Evolutionary conservation across 345 rosid species (phyloP), one percentile per base, ranked within the genome.

Genomic region (Eucalyptus tenuipes): DNA sequence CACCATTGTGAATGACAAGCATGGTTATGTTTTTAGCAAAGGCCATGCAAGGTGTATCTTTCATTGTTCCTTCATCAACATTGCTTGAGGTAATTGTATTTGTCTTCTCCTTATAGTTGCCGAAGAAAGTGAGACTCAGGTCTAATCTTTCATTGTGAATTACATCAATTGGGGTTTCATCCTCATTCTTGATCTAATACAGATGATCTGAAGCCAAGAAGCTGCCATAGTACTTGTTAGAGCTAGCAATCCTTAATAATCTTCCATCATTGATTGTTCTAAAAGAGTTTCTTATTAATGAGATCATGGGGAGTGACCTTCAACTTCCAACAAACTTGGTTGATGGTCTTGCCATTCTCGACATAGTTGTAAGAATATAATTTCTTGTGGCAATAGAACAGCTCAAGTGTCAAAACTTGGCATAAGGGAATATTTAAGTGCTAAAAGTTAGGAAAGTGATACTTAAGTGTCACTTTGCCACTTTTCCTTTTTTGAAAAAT

Each of bases 21-120:
- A 20, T 52, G 57, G 25, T 10, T 20, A 52, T 52, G 57, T 52
- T 52, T 50, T 37, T 31, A 42, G 68, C 40, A 53, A 61, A 42
- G 44, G 49, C 49, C 87, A 86, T 53, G 53, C 92, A 88, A 29
- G 88, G 89, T 37, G 90, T 49, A 55, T 86, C 92, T 87, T 86
- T n/a, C 71, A 61, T 80, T 66, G 86, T 89, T 37, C 80, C 90
- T 88, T 91, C 92, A 89, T 91, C 31, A 91, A 68, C 87, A 89
- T 92, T 80, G 90, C 90, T 88, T 90, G 87, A 71, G 93, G 91
- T n/a, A 61, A 29, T 88, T 44, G 37, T 29, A 61, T 29, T 29
- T 61, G 18, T 61, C 71, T 87, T 90, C 68, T 85, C 90, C 86
- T 89, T 87, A 27, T 53, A 85, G 13, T 22, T 42, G 24, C 57